These are phyloP conservation scores for Fusarium penzigii DNA, from an alignment of 2,329 filamentous ascomycete species.

Conservation along the genomic window DNA sequence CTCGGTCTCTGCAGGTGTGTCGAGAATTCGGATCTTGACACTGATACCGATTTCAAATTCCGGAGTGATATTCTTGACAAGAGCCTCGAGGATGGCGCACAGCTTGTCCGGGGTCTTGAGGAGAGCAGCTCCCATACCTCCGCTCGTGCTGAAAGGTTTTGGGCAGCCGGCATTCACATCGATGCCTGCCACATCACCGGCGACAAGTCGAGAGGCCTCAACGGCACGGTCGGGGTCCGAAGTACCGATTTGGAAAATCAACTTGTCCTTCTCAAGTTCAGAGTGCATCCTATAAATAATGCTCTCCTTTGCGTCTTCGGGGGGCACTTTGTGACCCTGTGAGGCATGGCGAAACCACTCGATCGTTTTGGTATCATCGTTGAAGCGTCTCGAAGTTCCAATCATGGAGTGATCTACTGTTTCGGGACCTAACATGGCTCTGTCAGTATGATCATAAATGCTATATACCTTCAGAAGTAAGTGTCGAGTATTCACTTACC, in stretches of 20 bases:
- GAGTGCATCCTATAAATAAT: constrained; percentile 86
- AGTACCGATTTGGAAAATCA: constrained; percentile 93
- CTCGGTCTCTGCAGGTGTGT: constrained; percentile 74
- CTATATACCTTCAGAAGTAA: neutral
- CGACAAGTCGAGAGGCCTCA: constrained; percentile 79
- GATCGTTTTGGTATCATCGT: constrained; percentile 74
- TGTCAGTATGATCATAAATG: constrained; percentile 3
- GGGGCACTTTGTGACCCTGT: constrained; percentile 62
- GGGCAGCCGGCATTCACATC: constrained; percentile 98
- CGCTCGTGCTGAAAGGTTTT: constrained; percentile 90
- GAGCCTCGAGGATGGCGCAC: constrained; percentile 76
- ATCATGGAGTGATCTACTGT: constrained; percentile 92
- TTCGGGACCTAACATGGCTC: constrained; percentile 67
- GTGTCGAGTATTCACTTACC: constrained; percentile 50
- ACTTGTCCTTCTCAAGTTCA: constrained; percentile 67
- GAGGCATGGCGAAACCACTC: constrained; percentile 81
- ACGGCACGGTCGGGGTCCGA: constrained; percentile 81
- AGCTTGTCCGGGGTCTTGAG: constrained; percentile 83
- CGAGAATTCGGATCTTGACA: constrained; percentile 91
- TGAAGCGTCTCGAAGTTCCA: constrained; percentile 76
- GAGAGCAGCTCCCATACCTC: constrained; percentile 94
- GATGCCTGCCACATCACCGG: constrained; percentile 85
- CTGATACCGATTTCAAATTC: constrained; percentile 89
- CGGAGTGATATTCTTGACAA: constrained; percentile 76
- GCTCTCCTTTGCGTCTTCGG: constrained; percentile 57